Base-by-base conservation (phyloP, 1,284 basidiomycete genomes). In the Trichosporon coremiiforme region DNA sequence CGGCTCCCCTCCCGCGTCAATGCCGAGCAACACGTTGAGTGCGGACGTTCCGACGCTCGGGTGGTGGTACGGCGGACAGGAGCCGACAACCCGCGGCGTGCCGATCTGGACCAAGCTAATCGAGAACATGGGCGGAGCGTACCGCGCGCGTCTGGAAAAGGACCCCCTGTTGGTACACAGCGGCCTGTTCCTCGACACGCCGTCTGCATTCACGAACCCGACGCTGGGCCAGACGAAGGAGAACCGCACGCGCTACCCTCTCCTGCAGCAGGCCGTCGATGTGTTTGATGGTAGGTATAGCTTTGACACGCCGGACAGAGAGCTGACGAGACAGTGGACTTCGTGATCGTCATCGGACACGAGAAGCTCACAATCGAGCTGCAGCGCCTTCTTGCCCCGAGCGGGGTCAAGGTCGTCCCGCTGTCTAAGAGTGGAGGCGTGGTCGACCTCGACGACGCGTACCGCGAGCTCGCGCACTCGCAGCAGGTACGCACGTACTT, bases 281-380 rank as follows among this genome's bases (percentile, higher is more conserved):
- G 91, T 92, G 0, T 95, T 98, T 81, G 89, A 90, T 81, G 91
- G 95, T 95, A 71, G 79, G 84, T 79, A 9, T 2, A n/a, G 10
- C 1, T n/a, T n/a, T 38, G 35, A n/a, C n/a, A n/a, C n/a, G n/a
- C n/a, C n/a, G 20, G 41, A 13, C 36, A 10, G 31, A n/a, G n/a
- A 60, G 36, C 41, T n/a, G 9, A n/a, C 47, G n/a, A 20, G n/a
- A 20, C 66, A 97, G 95, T 99, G 79, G 98, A 98, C 81, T 88
- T 92, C 57, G 90, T 99, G 70, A 87, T 99, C 66, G 91, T 99
- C 41, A 90, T 99, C 31, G 97, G 97, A 0, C 94, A 97, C 78
- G 97, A 99, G 80, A 98, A 99, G 79, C 89, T 99, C 70, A 93
- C 94, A 74, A 91, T 96, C 38, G 97, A 99, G 81, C 93, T 99